Conservation (phyloP, 257 asterid species). For the Phtheirospermum japonicum region DNA sequence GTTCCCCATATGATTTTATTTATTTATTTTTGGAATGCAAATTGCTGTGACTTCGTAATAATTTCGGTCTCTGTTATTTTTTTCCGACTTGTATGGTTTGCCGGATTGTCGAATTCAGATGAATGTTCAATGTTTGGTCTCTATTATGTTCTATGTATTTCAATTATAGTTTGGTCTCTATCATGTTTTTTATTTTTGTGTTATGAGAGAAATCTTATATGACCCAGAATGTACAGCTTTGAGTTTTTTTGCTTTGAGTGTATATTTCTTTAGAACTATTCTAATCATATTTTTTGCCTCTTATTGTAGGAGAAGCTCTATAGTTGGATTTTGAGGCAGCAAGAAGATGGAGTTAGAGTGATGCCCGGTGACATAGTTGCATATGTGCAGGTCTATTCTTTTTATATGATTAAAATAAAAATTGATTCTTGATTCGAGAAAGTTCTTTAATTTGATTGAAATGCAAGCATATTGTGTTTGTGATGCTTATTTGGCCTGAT, state of each 20-base stretch:
- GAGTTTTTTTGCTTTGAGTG: no score
- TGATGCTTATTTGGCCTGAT: neutral
- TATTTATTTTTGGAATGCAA: no score
- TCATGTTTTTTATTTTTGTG: neutral
- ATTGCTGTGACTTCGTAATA: neutral
- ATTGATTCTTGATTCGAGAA: neutral
- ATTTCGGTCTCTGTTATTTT: neutral
- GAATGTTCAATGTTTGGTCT: no score
- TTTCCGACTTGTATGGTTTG: no score
- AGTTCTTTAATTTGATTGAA: neutral
- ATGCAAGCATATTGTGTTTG: neutral
- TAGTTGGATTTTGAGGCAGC: slow-evolving; percentile 53
- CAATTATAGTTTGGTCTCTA: no score
- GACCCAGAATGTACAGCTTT: neutral
- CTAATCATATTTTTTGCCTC: neutral
- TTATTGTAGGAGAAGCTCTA: slow-evolving; percentile 54
- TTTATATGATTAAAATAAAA: neutral
- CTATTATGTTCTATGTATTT: no score
- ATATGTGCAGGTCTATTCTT: slow-evolving; percentile 47
- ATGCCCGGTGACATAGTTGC: slow-evolving; percentile 47
- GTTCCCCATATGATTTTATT: no score
- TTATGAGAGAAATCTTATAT: neutral
- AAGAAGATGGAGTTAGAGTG: slow-evolving; percentile 58
- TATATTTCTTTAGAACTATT: no score
- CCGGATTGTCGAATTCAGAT: no score